Percentiles rank a stretch among this genome's conserved stretches.
These are phyloP conservation scores for Cutaneotrichosporon cutaneum DNA, from an alignment of 1,284 basidiomycete species.

Conservation along the genomic window DNA sequence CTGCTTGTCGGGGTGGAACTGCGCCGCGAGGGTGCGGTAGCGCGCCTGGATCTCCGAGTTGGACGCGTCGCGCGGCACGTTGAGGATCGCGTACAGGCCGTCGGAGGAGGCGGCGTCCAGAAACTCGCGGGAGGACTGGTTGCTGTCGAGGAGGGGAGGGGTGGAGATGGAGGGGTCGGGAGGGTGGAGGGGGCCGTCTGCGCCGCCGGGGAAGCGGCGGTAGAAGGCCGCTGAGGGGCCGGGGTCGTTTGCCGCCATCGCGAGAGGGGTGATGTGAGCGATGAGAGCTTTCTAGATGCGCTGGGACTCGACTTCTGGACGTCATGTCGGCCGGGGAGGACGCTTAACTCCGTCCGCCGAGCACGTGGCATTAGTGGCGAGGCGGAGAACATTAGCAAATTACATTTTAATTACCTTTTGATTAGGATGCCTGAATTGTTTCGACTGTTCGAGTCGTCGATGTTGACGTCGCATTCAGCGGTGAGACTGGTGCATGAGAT, in stretches of 20 bases:
- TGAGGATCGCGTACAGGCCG: slow-evolving; percentile 46
- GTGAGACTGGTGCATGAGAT: not conserved
- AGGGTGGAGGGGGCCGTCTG: slow-evolving; percentile 39
- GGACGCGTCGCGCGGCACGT: slow-evolving; percentile 41
- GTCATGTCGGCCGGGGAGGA: not conserved
- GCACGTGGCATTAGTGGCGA: not conserved
- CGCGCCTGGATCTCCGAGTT: slow-evolving; percentile 43
- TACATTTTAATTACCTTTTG: too few relatives aligned
- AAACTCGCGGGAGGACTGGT: slow-evolving; percentile 15
- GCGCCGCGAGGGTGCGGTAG: slow-evolving; percentile 49
- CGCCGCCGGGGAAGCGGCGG: slow-evolving; percentile 36
- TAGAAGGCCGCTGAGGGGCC: slow-evolving; percentile 48
- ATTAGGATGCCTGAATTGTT: too few relatives aligned
- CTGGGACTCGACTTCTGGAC: not conserved
- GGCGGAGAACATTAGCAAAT: not conserved
- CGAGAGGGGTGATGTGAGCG: not conserved
- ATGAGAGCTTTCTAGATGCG: not conserved
- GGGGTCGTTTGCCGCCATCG: slow-evolving; percentile 35
- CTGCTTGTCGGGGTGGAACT: slow-evolving; percentile 59
- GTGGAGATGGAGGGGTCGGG: slow-evolving; percentile 25
- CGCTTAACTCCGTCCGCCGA: not conserved
- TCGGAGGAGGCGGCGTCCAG: slow-evolving; percentile 16
- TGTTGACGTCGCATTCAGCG: not conserved
- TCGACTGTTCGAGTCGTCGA: too few relatives aligned
- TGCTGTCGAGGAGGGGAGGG: slow-evolving; percentile 30